Evolutionary conservation across 306 rosid species (phyloP), one percentile per base, ranked within the genome.

Genomic region (Prunus campanulata): DNA sequence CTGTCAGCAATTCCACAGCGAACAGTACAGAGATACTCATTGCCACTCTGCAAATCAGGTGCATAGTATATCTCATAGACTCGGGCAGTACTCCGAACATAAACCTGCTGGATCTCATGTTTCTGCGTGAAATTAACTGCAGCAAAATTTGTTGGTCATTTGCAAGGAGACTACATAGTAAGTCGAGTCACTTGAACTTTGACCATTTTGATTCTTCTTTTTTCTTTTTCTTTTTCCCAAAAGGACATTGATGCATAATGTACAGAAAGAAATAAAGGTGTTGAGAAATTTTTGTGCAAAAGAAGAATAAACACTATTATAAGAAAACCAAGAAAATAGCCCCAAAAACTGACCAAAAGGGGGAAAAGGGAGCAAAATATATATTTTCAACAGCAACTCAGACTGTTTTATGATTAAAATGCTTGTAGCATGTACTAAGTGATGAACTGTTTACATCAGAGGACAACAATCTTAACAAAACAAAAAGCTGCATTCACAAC

Each of bases 41-140:
- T 76, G 70, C 51, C 82, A 49, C 81, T 77, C 69, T 78, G 85
- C 3, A 62, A 29, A 66, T 84, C 74, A 24, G 93, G 51, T 46
- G 84, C 85, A 79, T 11, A 79, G 82, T 95, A 89, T 70, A 95
- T 73, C 92, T 92, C 98, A 68, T 77, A 95, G 12, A 89, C 91
- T 59, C 97, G 87, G 54, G 99, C 97, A 11, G 97, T 87, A 71
- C 97, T 92, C 35, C 92, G 89, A 82, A 92, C 93, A 72, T 92
- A 92, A 74, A 90, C 77, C 88, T 95, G 97, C 71, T 79, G 81
- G 77, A 95, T 62, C 80, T 92, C 93, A 35, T 88, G 90, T 56
- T 87, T 92, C 77, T 81, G 83, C 1, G 79, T 42, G 66, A 95
- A 92, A 76, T 52, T 71, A 85, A 92, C 99, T 92, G 82, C 83